Evolutionary conservation across 2,329 filamentous ascomycete genomes (phyloP).

Genomic region (Neofusicoccum sp.): DNA sequence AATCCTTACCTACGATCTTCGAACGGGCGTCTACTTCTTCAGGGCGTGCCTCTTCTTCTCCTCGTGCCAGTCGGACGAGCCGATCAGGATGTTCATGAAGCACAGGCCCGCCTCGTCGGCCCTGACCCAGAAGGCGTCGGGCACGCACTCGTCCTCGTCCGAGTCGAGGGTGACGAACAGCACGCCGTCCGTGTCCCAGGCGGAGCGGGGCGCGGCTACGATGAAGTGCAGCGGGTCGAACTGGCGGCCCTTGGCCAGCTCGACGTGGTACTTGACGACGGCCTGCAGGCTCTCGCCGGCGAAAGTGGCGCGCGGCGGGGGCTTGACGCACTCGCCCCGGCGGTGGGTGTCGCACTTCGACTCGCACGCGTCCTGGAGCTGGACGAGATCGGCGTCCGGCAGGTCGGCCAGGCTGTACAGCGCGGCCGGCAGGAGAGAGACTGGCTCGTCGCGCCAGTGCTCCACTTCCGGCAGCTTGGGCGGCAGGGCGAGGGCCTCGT

Average conservation of each 20-base stretch:
- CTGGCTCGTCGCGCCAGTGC: slow-evolving; percentile 16
- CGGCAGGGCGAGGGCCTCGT: slow-evolving; percentile 12
- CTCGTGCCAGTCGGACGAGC: slow-evolving; percentile 5
- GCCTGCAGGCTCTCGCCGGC: background rate
- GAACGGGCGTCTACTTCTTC: background rate
- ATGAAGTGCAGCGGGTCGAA: slow-evolving; percentile 17
- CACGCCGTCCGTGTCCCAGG: background rate
- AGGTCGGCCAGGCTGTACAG: slow-evolving; percentile 13
- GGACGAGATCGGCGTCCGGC: background rate
- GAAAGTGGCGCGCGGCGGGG: background rate
- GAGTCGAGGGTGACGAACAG: slow-evolving; percentile 13
- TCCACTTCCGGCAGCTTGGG: slow-evolving; percentile 15
- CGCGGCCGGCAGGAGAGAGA: slow-evolving; percentile 9
- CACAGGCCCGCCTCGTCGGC: background rate
- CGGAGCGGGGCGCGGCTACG: background rate
- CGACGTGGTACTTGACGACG: slow-evolving; percentile 3
- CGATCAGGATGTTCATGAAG: slow-evolving; percentile 16
- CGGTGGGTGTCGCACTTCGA: slow-evolving; percentile 7
- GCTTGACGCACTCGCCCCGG: slow-evolving; percentile 15
- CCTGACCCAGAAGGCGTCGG: slow-evolving; percentile 15
- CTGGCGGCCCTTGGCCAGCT: slow-evolving; percentile 3
- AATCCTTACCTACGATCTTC: background rate
- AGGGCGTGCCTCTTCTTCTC: background rate
- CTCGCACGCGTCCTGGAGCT: slow-evolving; percentile 15
- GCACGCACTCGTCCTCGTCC: slow-evolving; percentile 5